These are phyloP conservation scores for Blepharisma stoltei DNA, from an alignment of 73 alveolate genomes.

Conservation along the genomic window DNA sequence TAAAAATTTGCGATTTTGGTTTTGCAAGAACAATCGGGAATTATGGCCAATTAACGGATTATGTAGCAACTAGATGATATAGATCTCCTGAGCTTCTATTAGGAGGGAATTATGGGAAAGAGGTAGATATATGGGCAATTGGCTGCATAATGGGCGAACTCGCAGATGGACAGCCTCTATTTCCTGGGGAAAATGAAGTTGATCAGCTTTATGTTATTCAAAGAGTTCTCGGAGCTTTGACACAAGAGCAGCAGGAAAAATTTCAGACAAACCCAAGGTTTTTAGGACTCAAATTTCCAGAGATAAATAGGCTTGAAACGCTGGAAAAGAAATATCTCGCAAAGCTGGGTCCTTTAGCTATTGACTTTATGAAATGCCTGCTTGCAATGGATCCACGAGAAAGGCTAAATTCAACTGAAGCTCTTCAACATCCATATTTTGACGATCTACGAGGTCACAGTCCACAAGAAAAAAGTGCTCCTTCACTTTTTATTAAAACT, in stretches of 20 bases:
- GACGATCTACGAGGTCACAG: slow-evolving; percentile 42
- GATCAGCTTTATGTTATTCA: slow-evolving; percentile 84
- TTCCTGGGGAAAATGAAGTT: slow-evolving; percentile 90
- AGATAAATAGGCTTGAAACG: slow-evolving; percentile 87
- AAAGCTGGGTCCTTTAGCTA: slow-evolving; percentile 34
- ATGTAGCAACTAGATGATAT: slow-evolving; percentile 72
- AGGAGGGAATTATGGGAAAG: slow-evolving; percentile 74
- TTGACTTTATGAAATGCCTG: slow-evolving; percentile 70
- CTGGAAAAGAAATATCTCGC: slow-evolving; percentile 69
- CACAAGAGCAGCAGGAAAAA: slow-evolving; percentile 68
- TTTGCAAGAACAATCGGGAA: slow-evolving; percentile 23
- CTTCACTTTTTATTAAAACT: not conserved
- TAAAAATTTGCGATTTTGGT: slow-evolving; percentile 31
- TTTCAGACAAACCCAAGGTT: slow-evolving; percentile 84
- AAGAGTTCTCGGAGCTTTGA: slow-evolving; percentile 79
- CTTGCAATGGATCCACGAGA: slow-evolving; percentile 84
- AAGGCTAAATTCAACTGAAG: slow-evolving; percentile 81
- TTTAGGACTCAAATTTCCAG: slow-evolving; percentile 88
- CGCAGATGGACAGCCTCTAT: slow-evolving; percentile 91
- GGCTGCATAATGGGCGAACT: slow-evolving; percentile 96
- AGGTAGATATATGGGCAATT: slow-evolving; percentile 86
- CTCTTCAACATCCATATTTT: slow-evolving; percentile 85
- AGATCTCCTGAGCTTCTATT: slow-evolving; percentile 77
- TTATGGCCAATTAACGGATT: slow-evolving; percentile 35
- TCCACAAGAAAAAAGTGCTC: not conserved